These are phyloP conservation scores for Collybiopsis luxurians DNA, from an alignment of 768 basidiomycete genomes.

Conservation along the genomic window DNA sequence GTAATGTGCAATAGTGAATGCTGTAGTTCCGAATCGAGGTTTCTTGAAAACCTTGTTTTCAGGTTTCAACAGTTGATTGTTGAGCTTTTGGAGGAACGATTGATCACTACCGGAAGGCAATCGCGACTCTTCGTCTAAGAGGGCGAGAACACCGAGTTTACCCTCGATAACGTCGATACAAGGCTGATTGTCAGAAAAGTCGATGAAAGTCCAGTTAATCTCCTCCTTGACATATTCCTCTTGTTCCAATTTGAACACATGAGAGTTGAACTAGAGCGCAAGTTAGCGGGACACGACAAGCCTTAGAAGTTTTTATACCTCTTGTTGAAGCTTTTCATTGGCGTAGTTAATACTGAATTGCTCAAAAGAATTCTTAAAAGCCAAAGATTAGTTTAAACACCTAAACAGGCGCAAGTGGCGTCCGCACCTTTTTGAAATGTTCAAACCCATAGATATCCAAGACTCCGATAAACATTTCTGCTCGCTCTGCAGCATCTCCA, in stretches of 20 bases:
- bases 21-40: slow-evolving; percentile 95
- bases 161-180: slow-evolving; percentile 99
- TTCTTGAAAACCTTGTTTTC: slow-evolving; percentile 96
- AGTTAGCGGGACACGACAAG: not conserved
- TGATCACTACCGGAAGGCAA: slow-evolving; percentile 89
- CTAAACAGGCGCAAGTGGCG: not conserved
- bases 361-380: slow-evolving; percentile 77
- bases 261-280: slow-evolving; percentile 84
- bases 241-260: slow-evolving; percentile 99
- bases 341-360: slow-evolving; percentile 99
- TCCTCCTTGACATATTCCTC: slow-evolving; percentile 98
- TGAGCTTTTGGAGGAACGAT: slow-evolving; percentile 91
- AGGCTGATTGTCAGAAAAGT: slow-evolving; percentile 98
- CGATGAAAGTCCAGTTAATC: slow-evolving; percentile 99
- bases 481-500: slow-evolving; percentile 83
- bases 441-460: slow-evolving; percentile 98
- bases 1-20: slow-evolving; percentile 98
- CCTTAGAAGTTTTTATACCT: slow-evolving; percentile 57
- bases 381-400: not conserved
- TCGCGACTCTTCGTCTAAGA: slow-evolving; percentile 97
- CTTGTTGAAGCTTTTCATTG: slow-evolving; percentile 97
- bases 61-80: slow-evolving; percentile 80
- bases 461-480: slow-evolving; percentile 99
- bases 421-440: slow-evolving; percentile 85
- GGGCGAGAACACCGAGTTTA: slow-evolving; percentile 89